Conservation (phyloP, 2,329 filamentous ascomycete species). For the Colletotrichum chrysophilum region DNA sequence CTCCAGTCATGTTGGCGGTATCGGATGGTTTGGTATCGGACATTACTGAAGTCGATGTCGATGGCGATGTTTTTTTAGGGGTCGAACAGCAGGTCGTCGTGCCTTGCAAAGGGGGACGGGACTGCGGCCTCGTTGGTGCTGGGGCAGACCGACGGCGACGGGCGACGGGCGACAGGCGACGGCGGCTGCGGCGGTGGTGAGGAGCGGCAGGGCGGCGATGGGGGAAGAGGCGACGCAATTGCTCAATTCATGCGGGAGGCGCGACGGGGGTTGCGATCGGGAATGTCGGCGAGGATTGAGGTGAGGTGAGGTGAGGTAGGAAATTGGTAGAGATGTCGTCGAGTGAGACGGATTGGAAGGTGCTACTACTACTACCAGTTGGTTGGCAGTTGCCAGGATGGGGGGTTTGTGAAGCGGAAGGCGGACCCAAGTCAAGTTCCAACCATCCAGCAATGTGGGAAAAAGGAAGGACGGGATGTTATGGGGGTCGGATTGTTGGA, state of each 20-base stretch:
- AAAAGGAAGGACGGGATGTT: constrained; percentile 3
- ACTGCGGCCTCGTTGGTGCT: constrained; percentile 26
- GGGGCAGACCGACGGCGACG: not conserved
- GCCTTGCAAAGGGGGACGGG: constrained; percentile 22
- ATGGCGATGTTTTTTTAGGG: constrained; percentile 22
- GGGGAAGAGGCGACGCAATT: not conserved
- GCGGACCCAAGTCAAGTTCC: not conserved
- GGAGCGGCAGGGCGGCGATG: not conserved
- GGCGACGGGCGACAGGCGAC: not conserved
- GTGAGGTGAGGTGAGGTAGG: not conserved
- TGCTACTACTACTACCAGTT: constrained; percentile 18
- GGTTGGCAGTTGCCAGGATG: constrained; percentile 20
- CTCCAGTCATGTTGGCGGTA: constrained; percentile 35
- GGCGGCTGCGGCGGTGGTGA: not conserved
- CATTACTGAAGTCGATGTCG: constrained; percentile 23
- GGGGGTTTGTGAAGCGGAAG: not conserved
- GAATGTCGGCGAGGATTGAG: not conserved
- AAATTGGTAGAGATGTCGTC: not conserved
- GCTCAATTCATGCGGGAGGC: constrained; percentile 14
- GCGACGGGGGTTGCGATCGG: not conserved
- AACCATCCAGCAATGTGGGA: not conserved
- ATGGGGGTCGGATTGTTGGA: not conserved
- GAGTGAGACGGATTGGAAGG: constrained; percentile 18
- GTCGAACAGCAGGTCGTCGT: constrained; percentile 18
- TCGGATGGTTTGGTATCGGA: constrained; percentile 29